Evolutionary conservation across 495 filamentous ascomycete genomes (phyloP).

Genomic region (Aspergillus cavernicola): DNA sequence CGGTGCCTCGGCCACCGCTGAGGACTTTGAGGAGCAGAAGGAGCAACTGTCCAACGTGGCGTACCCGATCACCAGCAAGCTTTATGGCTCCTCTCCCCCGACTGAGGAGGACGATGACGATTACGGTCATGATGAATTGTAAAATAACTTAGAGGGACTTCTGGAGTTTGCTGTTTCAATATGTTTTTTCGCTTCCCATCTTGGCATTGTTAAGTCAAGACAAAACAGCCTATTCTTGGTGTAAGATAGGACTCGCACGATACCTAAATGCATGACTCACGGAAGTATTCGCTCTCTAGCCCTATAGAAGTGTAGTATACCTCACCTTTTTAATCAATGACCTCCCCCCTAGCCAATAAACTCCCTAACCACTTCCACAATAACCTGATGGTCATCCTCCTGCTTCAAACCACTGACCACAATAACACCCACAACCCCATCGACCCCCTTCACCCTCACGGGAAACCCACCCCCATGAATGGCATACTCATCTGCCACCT

Average conservation of each 20-base stretch:
- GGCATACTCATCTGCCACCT: slow-evolving; percentile 58
- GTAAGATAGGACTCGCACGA: slow-evolving; percentile 25
- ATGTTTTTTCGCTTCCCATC: slow-evolving; percentile 11
- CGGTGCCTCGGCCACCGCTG: slow-evolving; percentile 73
- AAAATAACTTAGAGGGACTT: slow-evolving; percentile 49
- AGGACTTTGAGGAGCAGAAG: slow-evolving; percentile 99
- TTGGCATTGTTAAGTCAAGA: not conserved
- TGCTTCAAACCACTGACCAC: slow-evolving; percentile 75
- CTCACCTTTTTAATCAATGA: too few relatives aligned
- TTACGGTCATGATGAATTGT: slow-evolving; percentile 84
- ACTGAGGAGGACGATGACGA: slow-evolving; percentile 72
- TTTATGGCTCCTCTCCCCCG: slow-evolving; percentile 70
- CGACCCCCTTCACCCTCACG: slow-evolving; percentile 63
- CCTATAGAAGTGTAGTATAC: too few relatives aligned
- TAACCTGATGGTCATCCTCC: slow-evolving; percentile 72
- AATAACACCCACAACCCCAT: slow-evolving; percentile 68
- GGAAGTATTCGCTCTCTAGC: not conserved
- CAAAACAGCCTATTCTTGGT: slow-evolving; percentile 7
- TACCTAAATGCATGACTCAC: slow-evolving; percentile 25
- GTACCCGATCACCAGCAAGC: slow-evolving; percentile 98
- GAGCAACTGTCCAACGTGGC: slow-evolving; percentile 96
- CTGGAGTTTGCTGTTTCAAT: slow-evolving; percentile 39
- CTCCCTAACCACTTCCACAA: slow-evolving; percentile 60
- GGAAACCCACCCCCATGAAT: slow-evolving; percentile 74
- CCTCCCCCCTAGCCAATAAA: slow-evolving; percentile 26